A percentile compares a stretch with the other conserved stretches of the same genome.
These are phyloP conservation scores for Setomelanomma holmii DNA, from an alignment of 2,329 filamentous ascomycete species.

Conservation along the genomic window DNA sequence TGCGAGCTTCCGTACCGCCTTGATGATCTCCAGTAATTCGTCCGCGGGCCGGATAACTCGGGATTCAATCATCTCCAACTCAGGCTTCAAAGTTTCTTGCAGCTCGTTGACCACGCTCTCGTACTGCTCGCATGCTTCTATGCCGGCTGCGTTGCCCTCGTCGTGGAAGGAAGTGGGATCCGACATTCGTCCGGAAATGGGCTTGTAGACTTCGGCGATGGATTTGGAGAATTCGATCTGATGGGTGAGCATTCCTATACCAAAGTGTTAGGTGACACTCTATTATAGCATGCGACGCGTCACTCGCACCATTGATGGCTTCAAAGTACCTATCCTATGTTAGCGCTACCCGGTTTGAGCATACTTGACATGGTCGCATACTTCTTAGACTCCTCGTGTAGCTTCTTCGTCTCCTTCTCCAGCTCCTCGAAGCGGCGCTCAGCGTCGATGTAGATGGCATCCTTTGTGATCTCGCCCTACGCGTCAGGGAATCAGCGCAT, in stretches of 20 bases:
- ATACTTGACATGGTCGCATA: conserved; percentile 34
- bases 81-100: conserved; percentile 84
- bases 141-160: conserved; percentile 91
- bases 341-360: conserved; percentile 17
- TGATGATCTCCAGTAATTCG: conserved; percentile 93
- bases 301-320: conserved; percentile 79
- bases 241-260: conserved; percentile 83
- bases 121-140: conserved; percentile 95
- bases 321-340: conserved; percentile 74
- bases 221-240: conserved; percentile 98
- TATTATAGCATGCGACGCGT: background rate
- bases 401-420: conserved; percentile 93
- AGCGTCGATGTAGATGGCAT: conserved; percentile 91
- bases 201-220: conserved; percentile 96
- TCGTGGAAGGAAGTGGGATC: conserved; percentile 84
- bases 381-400: conserved; percentile 96
- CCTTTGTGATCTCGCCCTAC: conserved; percentile 88
- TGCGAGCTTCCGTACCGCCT: conserved; percentile 87
- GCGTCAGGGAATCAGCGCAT: conserved; percentile 26
- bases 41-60: conserved; percentile 91
- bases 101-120: conserved; percentile 88
- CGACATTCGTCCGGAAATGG: conserved; percentile 93
- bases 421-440: conserved; percentile 93
- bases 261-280: conserved; percentile 22
- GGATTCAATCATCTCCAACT: conserved; percentile 96